These are phyloP conservation scores for Daedaleopsis nitida DNA, from an alignment of 768 basidiomycete genomes.

Conservation along the genomic window DNA sequence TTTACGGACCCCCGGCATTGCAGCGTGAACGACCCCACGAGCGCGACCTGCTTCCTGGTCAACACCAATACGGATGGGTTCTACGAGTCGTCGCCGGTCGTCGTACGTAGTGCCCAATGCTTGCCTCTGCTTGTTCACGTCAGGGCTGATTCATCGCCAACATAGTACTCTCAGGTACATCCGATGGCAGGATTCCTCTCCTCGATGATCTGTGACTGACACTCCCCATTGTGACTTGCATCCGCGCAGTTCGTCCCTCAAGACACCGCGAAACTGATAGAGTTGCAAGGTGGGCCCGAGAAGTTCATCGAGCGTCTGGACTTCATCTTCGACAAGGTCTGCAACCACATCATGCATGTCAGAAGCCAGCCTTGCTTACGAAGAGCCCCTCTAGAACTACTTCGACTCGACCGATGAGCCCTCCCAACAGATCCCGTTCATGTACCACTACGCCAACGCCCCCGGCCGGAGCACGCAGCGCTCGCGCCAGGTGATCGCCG, in stretches of 20 bases:
- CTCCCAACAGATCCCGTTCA: slow-evolving; percentile 67
- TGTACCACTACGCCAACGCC: slow-evolving; percentile 68
- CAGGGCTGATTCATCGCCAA: neutral
- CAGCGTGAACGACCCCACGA: slow-evolving; percentile 58
- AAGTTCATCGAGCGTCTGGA: slow-evolving; percentile 57
- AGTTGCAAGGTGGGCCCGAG: slow-evolving; percentile 58
- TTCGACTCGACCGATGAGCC: slow-evolving; percentile 68
- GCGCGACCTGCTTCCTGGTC: slow-evolving; percentile 62
- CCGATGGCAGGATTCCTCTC: neutral
- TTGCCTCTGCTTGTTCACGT: neutral
- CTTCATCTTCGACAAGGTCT: slow-evolving; percentile 57
- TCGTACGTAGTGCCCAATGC: slow-evolving; percentile 43
- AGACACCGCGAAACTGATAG: slow-evolving; percentile 61
- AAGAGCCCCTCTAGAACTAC: slow-evolving; percentile 44
- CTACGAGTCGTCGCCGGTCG: slow-evolving; percentile 64
- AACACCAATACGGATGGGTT: slow-evolving; percentile 59
- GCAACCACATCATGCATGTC: neutral
- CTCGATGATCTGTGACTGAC: neutral
- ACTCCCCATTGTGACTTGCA: neutral
- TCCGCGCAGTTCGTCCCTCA: slow-evolving; percentile 58
- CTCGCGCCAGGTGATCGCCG: slow-evolving; percentile 55
- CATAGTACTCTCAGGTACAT: slow-evolving; percentile 57
- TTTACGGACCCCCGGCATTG: slow-evolving; percentile 70
- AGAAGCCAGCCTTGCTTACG: neutral
- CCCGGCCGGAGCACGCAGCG: slow-evolving; percentile 61